Evolutionary conservation across 305 asterid genomes (phyloP).

Genomic region (Fraxinus baroniana): DNA sequence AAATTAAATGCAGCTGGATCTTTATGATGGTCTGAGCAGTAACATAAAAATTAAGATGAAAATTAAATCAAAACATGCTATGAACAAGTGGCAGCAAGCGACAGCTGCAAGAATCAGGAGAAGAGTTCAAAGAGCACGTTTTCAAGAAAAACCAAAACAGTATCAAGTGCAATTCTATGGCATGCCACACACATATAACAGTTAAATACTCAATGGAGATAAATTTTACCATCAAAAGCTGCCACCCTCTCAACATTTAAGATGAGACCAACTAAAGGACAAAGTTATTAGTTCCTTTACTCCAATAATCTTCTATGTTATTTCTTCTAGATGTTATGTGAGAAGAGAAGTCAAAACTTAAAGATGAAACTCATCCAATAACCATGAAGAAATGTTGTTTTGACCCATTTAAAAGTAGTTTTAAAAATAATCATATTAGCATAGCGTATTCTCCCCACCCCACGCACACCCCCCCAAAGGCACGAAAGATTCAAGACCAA

Average conservation of each 20-base stretch:
- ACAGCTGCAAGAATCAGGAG: neutral
- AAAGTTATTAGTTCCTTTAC: neutral
- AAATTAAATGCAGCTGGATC: neutral
- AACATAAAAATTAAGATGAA: no score
- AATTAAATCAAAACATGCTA: neutral
- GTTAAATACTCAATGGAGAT: neutral
- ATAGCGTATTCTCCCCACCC: neutral
- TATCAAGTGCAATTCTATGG: neutral
- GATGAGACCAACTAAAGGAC: neutral
- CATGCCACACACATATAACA: neutral
- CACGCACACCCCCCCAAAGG: neutral
- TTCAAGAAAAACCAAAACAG: neutral
- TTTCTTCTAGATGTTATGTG: neutral
- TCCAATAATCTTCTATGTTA: neutral
- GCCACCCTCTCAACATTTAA: neutral
- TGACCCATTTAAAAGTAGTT: neutral
- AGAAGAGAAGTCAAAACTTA: neutral
- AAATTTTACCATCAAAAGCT: neutral
- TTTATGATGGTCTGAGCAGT: neutral
- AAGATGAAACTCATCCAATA: neutral
- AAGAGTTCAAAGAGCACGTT: neutral
- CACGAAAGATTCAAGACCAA: neutral
- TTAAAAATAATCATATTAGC: neutral
- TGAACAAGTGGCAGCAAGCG: neutral
- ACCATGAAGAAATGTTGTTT: neutral